Percentiles rank a stretch among this genome's conserved stretches.
Evolutionary conservation across 1,284 basidiomycete species (phyloP).

Genomic region (Singerocomus inundabilis): DNA sequence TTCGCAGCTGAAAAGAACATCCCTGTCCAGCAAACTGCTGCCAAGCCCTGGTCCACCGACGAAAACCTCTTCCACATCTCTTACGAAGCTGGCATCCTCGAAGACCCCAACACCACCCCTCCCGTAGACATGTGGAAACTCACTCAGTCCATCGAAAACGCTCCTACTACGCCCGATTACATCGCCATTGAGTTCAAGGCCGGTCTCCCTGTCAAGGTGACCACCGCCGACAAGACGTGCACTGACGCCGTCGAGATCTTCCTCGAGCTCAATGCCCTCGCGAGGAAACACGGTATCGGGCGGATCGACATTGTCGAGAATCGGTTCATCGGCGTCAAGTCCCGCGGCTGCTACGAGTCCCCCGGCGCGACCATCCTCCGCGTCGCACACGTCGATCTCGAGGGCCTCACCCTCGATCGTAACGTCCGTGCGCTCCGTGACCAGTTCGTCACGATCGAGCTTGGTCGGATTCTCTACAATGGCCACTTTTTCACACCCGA

Average conservation of each 20-base stretch:
- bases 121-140: conserved; percentile 99
- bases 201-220: conserved; percentile 85
- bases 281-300: conserved; percentile 93
- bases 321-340: conserved; percentile 99
- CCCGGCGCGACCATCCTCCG: conserved; percentile 96
- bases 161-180: conserved; percentile 79
- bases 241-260: conserved; percentile 97
- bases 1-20: conserved; percentile 91
- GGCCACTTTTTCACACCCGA: conserved; percentile 98
- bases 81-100: conserved; percentile 98
- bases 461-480: conserved; percentile 94
- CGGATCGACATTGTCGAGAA: conserved; percentile 99
- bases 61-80: conserved; percentile 99
- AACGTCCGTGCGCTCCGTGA: conserved; percentile 95
- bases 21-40: conserved; percentile 91
- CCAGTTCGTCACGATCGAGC: conserved; percentile 89
- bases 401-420: conserved; percentile 95
- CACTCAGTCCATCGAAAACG: conserved; percentile 80
- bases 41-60: conserved; percentile 99
- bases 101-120: conserved; percentile 94
- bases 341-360: conserved; percentile 97
- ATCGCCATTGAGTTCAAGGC: conserved; percentile 84
- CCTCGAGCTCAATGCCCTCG: conserved; percentile 88
- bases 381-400: conserved; percentile 93
- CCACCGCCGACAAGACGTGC: conserved; percentile 58